Base-by-base conservation (phyloP, 169 alveolate genomes). In the Cryptosporidium sp. region DNA sequence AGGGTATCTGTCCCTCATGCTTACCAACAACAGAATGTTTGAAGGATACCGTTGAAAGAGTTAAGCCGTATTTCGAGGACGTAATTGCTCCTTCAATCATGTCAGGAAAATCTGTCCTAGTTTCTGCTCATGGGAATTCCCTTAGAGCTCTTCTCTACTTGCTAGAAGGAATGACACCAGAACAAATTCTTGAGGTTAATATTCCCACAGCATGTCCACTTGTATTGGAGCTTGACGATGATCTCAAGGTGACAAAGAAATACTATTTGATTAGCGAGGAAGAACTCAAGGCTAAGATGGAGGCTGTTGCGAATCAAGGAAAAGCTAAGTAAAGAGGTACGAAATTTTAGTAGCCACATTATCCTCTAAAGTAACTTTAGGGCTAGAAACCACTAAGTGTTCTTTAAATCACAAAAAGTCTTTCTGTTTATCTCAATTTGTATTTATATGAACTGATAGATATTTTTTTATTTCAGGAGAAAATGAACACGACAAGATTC, bases 41-140 rank as follows among this genome's bases (percentile, higher is more conserved):
- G 35, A 95, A 97, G 92, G 96, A 95, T 70, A 96, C 99, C 23
- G 97, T 97, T 51, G 98, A 96, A 80, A 92, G 99, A 91, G 99
- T 97, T 42, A 44, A 70, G 58, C 99, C 99, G 10, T 97, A 89
- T 93, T 98, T 99, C 98, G 94, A 95, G 87, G 98, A 96, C 86
- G 91, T 87, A 23, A 97, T 98, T 61, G 97, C 97, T 51, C 99
- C 99, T 3, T 94, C 94, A 29, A 86, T 97, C 71, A 92, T 96
- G 85, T 94, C 93, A 23, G 99, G 99, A 9, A 93, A 97, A 91
- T 96, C 95, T 29, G 98, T 97, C 23, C 92, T 97, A 52, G 97
- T 97, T n/a, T 92, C 95, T 69, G 99, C 99, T 31, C 99, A 98
- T 91, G 99, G 99, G n/a, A 98, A 98, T 94, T 96, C 99, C 33